These are phyloP conservation scores for Trichoderma gracile DNA, from an alignment of 2,329 filamentous ascomycete genomes.

Conservation along the genomic window DNA sequence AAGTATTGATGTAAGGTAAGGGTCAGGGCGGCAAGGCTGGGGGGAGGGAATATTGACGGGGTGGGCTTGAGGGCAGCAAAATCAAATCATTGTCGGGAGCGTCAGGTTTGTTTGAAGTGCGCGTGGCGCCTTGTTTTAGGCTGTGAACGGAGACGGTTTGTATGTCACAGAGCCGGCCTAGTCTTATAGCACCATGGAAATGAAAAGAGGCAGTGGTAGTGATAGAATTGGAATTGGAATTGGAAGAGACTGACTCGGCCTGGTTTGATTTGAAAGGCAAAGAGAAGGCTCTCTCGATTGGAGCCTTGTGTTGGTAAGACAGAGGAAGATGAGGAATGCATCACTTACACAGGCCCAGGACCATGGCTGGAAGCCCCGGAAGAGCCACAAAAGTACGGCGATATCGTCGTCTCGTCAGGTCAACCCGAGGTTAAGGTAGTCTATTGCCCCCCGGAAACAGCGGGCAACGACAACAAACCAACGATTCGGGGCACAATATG, in stretches of 20 bases:
- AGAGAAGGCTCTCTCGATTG: neutral
- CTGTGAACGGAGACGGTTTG: neutral
- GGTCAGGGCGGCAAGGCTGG: conserved; percentile 6
- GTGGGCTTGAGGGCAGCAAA: neutral
- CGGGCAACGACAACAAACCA: too few relatives aligned
- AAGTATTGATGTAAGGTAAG: neutral
- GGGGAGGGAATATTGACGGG: neutral
- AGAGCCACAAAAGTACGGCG: neutral
- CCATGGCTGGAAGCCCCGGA: conserved; percentile 26
- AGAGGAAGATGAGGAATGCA: neutral
- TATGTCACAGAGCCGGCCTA: neutral
- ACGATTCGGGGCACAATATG: too few relatives aligned
- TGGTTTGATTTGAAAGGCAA: neutral
- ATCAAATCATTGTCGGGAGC: neutral
- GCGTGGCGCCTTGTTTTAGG: conserved; percentile 16
- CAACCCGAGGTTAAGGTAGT: too few relatives aligned
- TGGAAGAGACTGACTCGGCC: neutral
- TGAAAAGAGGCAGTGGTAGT: neutral
- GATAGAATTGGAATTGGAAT: neutral
- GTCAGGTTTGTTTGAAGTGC: neutral
- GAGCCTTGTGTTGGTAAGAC: neutral
- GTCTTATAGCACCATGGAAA: neutral
- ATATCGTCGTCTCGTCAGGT: neutral
- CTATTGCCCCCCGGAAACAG: too few relatives aligned
- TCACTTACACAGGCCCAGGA: conserved; percentile 26